Evolutionary conservation across 2,329 filamentous ascomycete species (phyloP), one percentile per base, ranked within the genome.

Genomic region (Emmonsiellopsis sp.): DNA sequence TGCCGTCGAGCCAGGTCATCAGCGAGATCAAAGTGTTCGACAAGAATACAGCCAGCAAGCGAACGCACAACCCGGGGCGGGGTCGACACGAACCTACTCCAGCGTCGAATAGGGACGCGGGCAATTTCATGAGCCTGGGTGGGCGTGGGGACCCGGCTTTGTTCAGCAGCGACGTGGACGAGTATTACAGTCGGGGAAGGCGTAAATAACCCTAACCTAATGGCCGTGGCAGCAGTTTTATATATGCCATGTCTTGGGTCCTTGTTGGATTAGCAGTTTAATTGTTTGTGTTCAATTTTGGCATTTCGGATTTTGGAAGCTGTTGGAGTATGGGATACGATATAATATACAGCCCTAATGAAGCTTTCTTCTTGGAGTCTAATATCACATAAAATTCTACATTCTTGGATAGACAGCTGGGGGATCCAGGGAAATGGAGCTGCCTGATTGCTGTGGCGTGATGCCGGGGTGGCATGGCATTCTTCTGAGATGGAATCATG

Each of bases 51-150:
- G 71, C 70, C 32, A 72, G 69, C 16, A 73, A 75, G 57, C 73
- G 69, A 40, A 63, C 74, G 47, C 72, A 75, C 53, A 75, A 75
- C n/a, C 61, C 63, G 3, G 63, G 61, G 7, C 62, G 60, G 20
- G 61, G 58, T 58, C 62, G 51, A 50, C 79, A 78, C 56, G 88
- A 95, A 71, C 69, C 76, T 0, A 79, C 78, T 0, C 91, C 91
- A 0, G 81, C 82, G 30, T 80, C 82, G 34, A 76, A 84, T 56
- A 78, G 89, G 53, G 79, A 82, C 34, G 79, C 88, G 0, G 76
- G 79, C 5, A 89, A 93, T 62, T 97, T 96, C 61, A 85, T 89
- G 68, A 81, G 85, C 57, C 79, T 94, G 75, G 92, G 92, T 40
- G 89, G 89, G 13, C 88, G 87, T 63, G 92, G 90, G 5, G 92